These are phyloP conservation scores for Fusarium gaditjirri DNA, from an alignment of 2,329 filamentous ascomycete genomes.

Conservation along the genomic window DNA sequence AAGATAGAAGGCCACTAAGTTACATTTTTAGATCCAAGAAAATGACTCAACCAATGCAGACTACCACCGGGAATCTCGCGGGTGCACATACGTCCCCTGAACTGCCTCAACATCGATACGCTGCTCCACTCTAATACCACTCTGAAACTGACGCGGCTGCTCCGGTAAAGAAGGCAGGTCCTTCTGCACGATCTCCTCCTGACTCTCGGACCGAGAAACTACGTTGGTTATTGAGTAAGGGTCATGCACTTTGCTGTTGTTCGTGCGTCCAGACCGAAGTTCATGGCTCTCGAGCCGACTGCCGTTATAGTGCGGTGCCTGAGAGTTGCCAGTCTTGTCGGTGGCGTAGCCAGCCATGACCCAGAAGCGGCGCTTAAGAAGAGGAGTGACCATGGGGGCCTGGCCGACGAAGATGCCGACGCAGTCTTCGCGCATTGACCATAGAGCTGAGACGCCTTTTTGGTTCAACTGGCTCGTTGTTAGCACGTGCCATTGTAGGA, in stretches of 20 bases:
- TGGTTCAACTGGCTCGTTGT: constrained; percentile 19
- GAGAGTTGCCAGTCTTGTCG: background rate
- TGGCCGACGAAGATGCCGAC: constrained; percentile 52
- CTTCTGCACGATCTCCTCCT: constrained; percentile 15
- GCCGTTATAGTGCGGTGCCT: background rate
- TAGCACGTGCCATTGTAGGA: background rate
- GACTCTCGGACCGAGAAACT: constrained; percentile 15
- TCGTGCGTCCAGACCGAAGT: background rate
- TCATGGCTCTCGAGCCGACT: constrained; percentile 8
- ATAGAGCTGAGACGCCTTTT: constrained; percentile 46
- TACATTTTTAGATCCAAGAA: background rate
- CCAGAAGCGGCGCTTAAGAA: constrained; percentile 44
- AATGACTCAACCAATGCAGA: background rate
- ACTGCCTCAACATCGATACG: constrained; percentile 10
- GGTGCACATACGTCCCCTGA: background rate
- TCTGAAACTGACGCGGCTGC: background rate
- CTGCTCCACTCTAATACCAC: constrained; percentile 13
- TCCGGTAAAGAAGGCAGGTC: background rate
- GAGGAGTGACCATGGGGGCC: constrained; percentile 49
- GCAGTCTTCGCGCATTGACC: constrained; percentile 53
- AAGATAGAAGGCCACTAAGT: rapidly evolving
- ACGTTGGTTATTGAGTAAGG: constrained; percentile 9
- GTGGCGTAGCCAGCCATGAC: background rate
- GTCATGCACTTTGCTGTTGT: background rate
- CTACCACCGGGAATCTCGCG: background rate